Base-by-base conservation (phyloP, 345 rosid genomes). In the Populus deltoides region DNA sequence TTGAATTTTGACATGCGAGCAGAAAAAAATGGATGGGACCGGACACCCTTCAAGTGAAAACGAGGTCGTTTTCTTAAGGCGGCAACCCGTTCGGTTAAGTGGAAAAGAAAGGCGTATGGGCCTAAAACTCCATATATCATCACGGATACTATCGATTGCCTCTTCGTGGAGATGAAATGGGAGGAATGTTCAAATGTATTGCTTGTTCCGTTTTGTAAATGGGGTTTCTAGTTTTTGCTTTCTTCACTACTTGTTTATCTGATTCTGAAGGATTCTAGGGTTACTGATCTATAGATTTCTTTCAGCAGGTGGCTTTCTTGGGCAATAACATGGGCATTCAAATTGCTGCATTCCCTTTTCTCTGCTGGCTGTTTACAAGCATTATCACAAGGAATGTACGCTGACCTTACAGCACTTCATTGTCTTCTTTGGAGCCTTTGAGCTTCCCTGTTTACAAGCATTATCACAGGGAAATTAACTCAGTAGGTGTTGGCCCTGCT, bases 81-180 rank as follows among this genome's bases (percentile, higher is more conserved):
- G 51, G 51, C 51, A 13, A 41, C 45, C 45, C 45, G 45, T 41
- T 41, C 45, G 45, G 45, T 10, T 41, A 41, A 41, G 3, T 41
- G 12, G 45, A 41, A 12, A 41, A 41, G 13, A 41, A 41, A 10
- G 12, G 45, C 15, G 12, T 2, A 3, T 9, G 43, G 43, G 43
- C 43, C 43, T 9, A 39, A 2, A 39, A 39, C 43, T 39, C 43
- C 43, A 39, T 39, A 31, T 39, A 9, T 9, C 43, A 39, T 39
- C 43, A 8, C 84, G 90, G 8, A 87, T 88, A 72, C 57, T 89
- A 43, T 43, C 86, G 43, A 83, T 87, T 67, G 87, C 90, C 10
- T 86, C 92, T 55, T 67, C 87, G 41, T 89, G 92, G 88, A 82
- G 75, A 80, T 83, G 90, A 89, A 81, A 89, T 74, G 90, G 89